Conservation (phyloP, 306 rosid species). For the Malus domestica region DNA sequence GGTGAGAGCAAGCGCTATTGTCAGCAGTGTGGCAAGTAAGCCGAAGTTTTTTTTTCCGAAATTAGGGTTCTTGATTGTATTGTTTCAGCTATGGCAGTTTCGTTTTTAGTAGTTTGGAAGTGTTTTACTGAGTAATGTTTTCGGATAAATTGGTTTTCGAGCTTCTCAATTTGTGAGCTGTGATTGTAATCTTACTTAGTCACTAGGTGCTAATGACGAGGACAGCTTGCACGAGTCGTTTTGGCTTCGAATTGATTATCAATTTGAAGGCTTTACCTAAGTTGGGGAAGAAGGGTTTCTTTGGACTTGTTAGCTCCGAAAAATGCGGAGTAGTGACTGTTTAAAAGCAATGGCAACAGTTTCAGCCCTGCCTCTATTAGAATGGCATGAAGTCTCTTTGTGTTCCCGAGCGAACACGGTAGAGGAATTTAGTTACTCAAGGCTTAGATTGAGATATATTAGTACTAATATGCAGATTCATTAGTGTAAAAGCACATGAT, state of each 20-base stretch:
- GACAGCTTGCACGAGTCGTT: not conserved
- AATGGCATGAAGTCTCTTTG: not conserved
- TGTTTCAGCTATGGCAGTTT: not conserved
- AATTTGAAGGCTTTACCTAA: not conserved
- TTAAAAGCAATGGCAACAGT: not conserved
- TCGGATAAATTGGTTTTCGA: not conserved
- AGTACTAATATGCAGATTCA: not conserved
- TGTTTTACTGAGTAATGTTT: not conserved
- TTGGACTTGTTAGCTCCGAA: not conserved
- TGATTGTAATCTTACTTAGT: not conserved
- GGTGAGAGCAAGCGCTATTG: conserved; percentile 77
- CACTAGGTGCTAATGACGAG: not conserved
- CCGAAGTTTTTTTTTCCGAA: not conserved
- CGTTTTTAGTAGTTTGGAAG: not conserved
- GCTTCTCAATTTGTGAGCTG: not conserved
- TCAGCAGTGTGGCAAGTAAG: conserved; percentile 99
- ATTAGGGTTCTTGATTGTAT: not conserved
- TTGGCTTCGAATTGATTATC: not conserved
- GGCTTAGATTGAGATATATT: not conserved
- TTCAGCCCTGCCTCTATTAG: not conserved
- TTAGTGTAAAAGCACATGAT: not conserved
- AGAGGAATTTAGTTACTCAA: not conserved
- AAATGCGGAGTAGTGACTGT: not conserved
- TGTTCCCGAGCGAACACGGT: not conserved
- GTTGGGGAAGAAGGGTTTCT: not conserved